Evolutionary conservation across 257 asterid species (phyloP).

Genomic region (Knoxia roxburghii): DNA sequence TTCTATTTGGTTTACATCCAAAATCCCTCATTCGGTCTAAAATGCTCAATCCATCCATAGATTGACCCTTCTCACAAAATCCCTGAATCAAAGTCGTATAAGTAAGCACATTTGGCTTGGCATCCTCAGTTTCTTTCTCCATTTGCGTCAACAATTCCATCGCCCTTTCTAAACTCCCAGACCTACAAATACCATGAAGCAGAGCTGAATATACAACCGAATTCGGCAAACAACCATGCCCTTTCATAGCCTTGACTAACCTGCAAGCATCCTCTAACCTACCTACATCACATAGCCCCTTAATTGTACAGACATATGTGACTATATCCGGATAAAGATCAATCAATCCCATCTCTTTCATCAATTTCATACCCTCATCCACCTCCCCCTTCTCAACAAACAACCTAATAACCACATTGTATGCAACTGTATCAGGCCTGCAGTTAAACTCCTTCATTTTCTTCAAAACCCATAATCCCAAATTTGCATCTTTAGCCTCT

Average conservation of each 20-base stretch:
- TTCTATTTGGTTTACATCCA: conserved; percentile 53
- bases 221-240: conserved; percentile 62
- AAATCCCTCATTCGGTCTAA: conserved; percentile 49
- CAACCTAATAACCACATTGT: conserved; percentile 65
- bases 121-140: conserved; percentile 52
- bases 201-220: conserved; percentile 50
- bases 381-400: conserved; percentile 42
- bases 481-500: conserved; percentile 60
- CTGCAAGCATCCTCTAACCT: conserved; percentile 57
- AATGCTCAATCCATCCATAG: conserved; percentile 44
- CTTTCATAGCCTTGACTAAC: conserved; percentile 52
- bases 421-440: conserved; percentile 63
- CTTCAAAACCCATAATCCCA: conserved; percentile 71
- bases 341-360: conserved; percentile 64
- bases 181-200: conserved; percentile 65
- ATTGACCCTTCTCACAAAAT: conserved; percentile 51
- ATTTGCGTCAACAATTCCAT: conserved; percentile 49
- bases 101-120: conserved; percentile 62
- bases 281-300: conserved; percentile 65
- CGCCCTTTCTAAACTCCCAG: conserved; percentile 58
- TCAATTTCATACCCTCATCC: conserved; percentile 57
- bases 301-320: conserved; percentile 45
- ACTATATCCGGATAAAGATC: conserved; percentile 73
- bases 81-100: conserved; percentile 62
- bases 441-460: conserved; percentile 67